phyloP scores from a whole-genome alignment of 257 asterid species.

The Solanum tarapatanum region DNA sequence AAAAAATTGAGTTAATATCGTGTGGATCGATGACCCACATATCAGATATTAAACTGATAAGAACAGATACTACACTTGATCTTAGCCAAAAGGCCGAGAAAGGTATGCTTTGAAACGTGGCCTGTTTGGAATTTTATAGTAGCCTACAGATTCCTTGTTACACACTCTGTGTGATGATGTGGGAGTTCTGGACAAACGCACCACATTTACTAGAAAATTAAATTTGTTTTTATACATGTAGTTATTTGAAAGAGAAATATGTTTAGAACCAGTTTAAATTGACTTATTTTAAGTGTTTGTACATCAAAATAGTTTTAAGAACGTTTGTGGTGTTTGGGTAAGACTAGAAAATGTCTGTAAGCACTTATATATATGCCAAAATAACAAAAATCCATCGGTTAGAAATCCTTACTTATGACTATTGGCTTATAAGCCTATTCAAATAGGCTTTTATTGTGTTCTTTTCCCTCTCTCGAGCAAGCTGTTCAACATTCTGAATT shows the following conservation, averaged over 20 bases:
- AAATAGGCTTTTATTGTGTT: neutral
- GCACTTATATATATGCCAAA: neutral
- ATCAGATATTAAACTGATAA: slow-evolving; percentile 37
- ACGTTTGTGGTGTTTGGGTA: neutral
- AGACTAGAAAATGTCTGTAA: too few species aligned
- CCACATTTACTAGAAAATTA: neutral
- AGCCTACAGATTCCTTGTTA: neutral
- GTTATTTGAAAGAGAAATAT: neutral
- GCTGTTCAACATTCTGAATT: neutral
- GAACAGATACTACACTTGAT: slow-evolving; percentile 77
- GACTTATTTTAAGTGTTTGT: too few species aligned
- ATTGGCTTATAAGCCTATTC: too few species aligned
- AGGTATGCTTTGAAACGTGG: slow-evolving; percentile 21
- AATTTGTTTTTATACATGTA: neutral
- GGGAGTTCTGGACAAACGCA: neutral
- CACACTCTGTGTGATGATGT: neutral
- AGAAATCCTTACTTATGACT: too few species aligned
- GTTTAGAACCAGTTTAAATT: too few species aligned
- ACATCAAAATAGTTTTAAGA: neutral
- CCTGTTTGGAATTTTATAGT: neutral
- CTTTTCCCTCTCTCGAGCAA: neutral
- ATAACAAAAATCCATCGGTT: neutral
- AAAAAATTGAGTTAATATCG: neutral
- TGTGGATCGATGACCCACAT: neutral
- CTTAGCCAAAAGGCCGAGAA: slow-evolving; percentile 78